These are phyloP conservation scores for Neurospora tetrasperma DNA, from an alignment of 495 filamentous ascomycete genomes.

Conservation along the genomic window DNA sequence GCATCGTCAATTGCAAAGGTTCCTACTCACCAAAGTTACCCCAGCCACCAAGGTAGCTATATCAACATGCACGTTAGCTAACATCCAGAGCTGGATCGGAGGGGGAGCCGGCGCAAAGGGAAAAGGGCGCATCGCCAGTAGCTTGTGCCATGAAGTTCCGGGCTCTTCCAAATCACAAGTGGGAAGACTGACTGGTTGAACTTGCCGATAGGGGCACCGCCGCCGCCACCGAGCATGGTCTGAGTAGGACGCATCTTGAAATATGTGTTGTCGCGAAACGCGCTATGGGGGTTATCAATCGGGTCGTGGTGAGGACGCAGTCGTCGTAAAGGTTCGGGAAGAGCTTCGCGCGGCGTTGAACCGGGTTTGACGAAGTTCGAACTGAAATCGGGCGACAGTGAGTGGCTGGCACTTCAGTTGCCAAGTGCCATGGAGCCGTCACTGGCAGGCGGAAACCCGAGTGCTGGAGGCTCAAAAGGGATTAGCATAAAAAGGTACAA, in stretches of 20 bases:
- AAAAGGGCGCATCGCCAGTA: constrained; percentile 6
- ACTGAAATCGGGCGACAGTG: constrained; percentile 19
- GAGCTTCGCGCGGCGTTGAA: constrained; percentile 13
- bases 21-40: constrained; percentile 66
- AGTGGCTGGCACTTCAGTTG: background rate
- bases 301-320: constrained; percentile 9
- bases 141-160: constrained; percentile 2
- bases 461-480: constrained; percentile 27
- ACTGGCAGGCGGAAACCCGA: background rate
- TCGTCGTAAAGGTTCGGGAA: constrained; percentile 9
- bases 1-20: background rate
- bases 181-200: constrained; percentile 57
- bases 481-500: constrained; percentile 9
- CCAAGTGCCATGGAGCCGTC: background rate
- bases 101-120: constrained; percentile 2
- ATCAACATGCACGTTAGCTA: constrained; percentile 21
- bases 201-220: constrained; percentile 47
- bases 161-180: background rate
- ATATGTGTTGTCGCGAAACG: constrained; percentile 14
- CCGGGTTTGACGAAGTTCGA: constrained; percentile 9
- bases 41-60: constrained; percentile 78
- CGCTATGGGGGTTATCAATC: constrained; percentile 22
- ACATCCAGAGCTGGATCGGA: background rate
- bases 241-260: constrained; percentile 56
- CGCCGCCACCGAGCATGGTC: constrained; percentile 42